Percentiles rank a stretch among this genome's conserved stretches.
Conservation (phyloP, 2,329 filamentous ascomycete genomes). For the Colletotrichum truncatum region DNA sequence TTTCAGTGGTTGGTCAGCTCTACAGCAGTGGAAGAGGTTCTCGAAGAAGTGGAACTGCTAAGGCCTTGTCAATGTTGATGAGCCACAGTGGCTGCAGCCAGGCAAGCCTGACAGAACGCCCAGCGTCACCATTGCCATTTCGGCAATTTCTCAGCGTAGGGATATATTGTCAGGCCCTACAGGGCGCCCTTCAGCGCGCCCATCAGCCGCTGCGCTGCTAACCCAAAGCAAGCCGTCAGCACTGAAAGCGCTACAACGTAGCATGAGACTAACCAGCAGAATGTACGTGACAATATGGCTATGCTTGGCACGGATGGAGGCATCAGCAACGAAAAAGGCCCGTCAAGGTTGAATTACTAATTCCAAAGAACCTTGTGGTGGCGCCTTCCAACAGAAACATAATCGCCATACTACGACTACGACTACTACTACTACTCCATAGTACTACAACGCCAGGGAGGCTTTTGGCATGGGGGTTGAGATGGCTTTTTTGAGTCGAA, state of each 20-base stretch:
- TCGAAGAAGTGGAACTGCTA: slow-evolving; percentile 1
- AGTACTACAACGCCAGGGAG: background rate
- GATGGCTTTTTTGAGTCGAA: background rate
- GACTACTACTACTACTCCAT: too few relatives aligned
- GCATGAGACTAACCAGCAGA: slow-evolving; percentile 7
- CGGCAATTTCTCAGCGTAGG: background rate
- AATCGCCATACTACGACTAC: background rate
- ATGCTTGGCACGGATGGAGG: slow-evolving; percentile 14
- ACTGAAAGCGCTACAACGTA: slow-evolving; percentile 23
- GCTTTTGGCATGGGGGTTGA: background rate
- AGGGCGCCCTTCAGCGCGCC: slow-evolving; percentile 20
- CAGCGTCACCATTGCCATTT: background rate
- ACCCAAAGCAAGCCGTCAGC: slow-evolving; percentile 6
- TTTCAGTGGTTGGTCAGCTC: background rate
- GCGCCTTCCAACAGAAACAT: background rate
- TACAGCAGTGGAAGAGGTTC: background rate
- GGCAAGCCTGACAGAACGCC: background rate
- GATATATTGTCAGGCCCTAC: background rate
- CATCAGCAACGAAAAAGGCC: background rate
- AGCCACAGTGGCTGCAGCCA: slow-evolving; percentile 5
- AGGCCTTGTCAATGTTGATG: background rate
- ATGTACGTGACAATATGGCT: slow-evolving; percentile 5
- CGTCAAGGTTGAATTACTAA: background rate
- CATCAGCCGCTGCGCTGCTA: slow-evolving; percentile 16
- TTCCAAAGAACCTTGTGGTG: background rate